Conservation (phyloP, 768 basidiomycete species). For the Agrocybe praecox region DNA sequence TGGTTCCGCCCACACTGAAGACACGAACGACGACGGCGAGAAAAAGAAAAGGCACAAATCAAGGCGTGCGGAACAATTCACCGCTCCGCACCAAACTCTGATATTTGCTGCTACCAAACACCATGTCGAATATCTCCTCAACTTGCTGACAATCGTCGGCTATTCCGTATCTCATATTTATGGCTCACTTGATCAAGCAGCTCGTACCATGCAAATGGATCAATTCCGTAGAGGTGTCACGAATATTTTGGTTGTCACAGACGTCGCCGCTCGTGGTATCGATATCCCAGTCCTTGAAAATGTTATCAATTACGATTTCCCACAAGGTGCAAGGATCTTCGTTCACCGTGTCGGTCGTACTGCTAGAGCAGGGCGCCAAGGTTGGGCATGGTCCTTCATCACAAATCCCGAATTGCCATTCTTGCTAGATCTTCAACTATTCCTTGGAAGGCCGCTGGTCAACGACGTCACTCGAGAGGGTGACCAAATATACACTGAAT, state of each 20-base stretch:
- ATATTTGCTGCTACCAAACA: conserved; percentile 98
- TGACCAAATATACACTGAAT: conserved; percentile 69
- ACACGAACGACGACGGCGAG: conserved; percentile 29
- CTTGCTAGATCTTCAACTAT: conserved; percentile 90
- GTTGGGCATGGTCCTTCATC: conserved; percentile 97
- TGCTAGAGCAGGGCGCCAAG: conserved; percentile 91
- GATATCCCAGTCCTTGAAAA: conserved; percentile 97
- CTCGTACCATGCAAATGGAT: conserved; percentile 89
- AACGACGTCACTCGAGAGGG: conserved; percentile 49
- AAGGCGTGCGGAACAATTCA: conserved; percentile 52
- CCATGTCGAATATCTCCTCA: conserved; percentile 92
- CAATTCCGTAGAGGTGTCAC: conserved; percentile 82
- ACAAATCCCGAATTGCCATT: conserved; percentile 86
- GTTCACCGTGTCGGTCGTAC: conserved; percentile 97
- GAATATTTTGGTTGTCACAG: conserved; percentile 91
- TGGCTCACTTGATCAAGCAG: conserved; percentile 91
- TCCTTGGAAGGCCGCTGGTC: conserved; percentile 79
- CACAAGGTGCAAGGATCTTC: conserved; percentile 90
- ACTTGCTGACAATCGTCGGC: conserved; percentile 75
- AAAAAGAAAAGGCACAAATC: conserved; percentile 49
- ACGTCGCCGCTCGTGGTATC: conserved; percentile 97
- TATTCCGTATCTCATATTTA: conserved; percentile 95
- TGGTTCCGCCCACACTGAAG: conserved; percentile 33
- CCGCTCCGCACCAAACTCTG: conserved; percentile 87
- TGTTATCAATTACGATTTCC: conserved; percentile 98